These are phyloP conservation scores for Globisporangium megalacanthum DNA, from an alignment of 352 stramenopile genomes.

Conservation along the genomic window DNA sequence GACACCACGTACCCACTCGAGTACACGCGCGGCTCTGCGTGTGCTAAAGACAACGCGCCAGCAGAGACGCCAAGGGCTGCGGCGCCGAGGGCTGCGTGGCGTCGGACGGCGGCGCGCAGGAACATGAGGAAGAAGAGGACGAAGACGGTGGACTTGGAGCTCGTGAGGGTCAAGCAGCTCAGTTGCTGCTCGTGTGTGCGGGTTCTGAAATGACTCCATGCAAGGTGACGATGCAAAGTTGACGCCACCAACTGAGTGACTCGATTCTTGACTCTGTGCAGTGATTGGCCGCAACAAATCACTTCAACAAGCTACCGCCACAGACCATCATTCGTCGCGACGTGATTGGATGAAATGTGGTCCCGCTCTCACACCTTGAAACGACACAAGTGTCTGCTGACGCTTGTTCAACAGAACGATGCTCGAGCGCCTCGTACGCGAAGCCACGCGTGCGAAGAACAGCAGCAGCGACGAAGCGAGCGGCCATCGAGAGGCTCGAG, in stretches of 20 bases:
- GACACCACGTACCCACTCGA: constrained; percentile 43
- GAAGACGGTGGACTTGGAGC: too few relatives aligned
- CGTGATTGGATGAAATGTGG: neutral
- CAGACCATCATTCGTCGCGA: neutral
- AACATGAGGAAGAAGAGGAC: constrained; percentile 25
- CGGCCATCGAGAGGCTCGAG: neutral
- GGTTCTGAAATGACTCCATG: neutral
- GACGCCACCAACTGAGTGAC: neutral
- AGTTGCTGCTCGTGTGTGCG: too few relatives aligned
- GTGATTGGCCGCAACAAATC: constrained; percentile 7
- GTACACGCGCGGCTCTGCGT: constrained; percentile 58
- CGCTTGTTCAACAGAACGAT: constrained; percentile 8
- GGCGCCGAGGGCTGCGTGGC: constrained; percentile 26
- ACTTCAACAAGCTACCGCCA: constrained; percentile 13
- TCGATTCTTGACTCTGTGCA: constrained; percentile 2
- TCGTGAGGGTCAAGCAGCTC: too few relatives aligned
- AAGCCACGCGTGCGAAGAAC: constrained; percentile 12
- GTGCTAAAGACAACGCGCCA: constrained; percentile 21
- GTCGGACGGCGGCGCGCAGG: constrained; percentile 23
- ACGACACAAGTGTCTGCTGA: neutral
- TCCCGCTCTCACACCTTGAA: neutral
- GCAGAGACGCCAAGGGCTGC: constrained; percentile 33
- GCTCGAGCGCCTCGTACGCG: constrained; percentile 27
- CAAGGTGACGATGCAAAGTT: too few relatives aligned
- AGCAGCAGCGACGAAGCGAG: constrained; percentile 8